Conservation (phyloP, 2,329 filamentous ascomycete species). For the Colletotrichum orchidophilum region DNA sequence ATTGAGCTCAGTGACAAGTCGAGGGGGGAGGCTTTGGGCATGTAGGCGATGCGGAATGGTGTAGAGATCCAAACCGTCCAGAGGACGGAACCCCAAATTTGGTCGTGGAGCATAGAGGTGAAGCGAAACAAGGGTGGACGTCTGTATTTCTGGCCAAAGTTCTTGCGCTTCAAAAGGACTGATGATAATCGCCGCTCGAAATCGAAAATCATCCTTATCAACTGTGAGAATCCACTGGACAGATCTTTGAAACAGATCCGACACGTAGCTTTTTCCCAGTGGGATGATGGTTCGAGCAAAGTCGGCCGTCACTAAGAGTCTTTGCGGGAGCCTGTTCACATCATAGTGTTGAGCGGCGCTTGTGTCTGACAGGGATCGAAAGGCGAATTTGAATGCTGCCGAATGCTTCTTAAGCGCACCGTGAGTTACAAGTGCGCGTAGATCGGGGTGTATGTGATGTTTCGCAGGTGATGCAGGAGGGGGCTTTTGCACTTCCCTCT, state of each 20-base stretch:
- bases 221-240: conserved; percentile 64
- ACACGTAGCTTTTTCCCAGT: neutral
- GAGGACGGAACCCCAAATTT: conserved; percentile 44
- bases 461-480: conserved; percentile 44
- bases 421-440: conserved; percentile 50
- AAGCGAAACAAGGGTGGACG: conserved; percentile 48
- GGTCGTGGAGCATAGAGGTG: conserved; percentile 62
- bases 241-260: conserved; percentile 60
- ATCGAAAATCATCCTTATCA: accelerated
- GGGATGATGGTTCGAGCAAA: conserved; percentile 56
- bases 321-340: conserved; percentile 45
- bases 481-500: conserved; percentile 64
- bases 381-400: conserved; percentile 54
- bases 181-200: conserved; percentile 55
- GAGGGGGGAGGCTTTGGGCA: accelerated
- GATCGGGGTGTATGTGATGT: conserved; percentile 54
- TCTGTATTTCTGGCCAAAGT: conserved; percentile 52
- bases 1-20: conserved; percentile 56
- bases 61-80: conserved; percentile 59
- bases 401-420: conserved; percentile 44
- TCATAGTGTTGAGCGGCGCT: conserved; percentile 49
- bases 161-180: conserved; percentile 69
- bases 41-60: conserved; percentile 41
- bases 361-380: conserved; percentile 50
- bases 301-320: conserved; percentile 59